Evolutionary conservation across 192 early-diverging fungal species (phyloP).

Genomic region (Backusella liffmaniae): DNA sequence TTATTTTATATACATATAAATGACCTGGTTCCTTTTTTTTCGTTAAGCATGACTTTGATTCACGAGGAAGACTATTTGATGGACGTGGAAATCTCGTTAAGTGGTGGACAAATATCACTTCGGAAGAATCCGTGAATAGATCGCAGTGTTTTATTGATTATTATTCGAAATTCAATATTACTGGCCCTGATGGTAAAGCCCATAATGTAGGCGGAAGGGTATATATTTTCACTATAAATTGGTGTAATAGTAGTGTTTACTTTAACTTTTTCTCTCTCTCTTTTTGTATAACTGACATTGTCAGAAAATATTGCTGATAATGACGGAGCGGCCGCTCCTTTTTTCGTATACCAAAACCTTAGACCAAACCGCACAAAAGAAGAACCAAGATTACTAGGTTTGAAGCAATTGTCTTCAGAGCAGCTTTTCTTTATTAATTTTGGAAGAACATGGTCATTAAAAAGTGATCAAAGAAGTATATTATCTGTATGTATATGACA

Average conservation of each 20-base stretch:
- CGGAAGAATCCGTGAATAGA: constrained; percentile 43
- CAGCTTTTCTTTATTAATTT: constrained; percentile 66
- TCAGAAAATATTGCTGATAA: constrained; percentile 70
- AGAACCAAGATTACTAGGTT: constrained; percentile 41
- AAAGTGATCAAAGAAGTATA: constrained; percentile 23
- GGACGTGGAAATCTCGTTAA: constrained; percentile 40
- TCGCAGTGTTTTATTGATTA: constrained; percentile 68
- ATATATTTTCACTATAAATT: not conserved
- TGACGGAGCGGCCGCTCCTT: constrained; percentile 52
- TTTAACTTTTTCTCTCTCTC: not conserved
- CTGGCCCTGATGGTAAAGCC: constrained; percentile 37
- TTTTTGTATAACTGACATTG: constrained; percentile 41
- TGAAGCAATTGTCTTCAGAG: constrained; percentile 45
- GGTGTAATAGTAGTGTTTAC: too few relatives aligned
- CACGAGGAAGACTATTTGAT: constrained; percentile 52
- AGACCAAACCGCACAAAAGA: constrained; percentile 18
- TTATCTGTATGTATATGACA: not conserved
- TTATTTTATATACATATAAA: too few relatives aligned
- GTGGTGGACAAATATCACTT: constrained; percentile 42
- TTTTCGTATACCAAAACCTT: constrained; percentile 42
- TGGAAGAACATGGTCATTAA: constrained; percentile 56
- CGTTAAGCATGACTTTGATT: constrained; percentile 64
- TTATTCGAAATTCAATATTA: constrained; percentile 51
- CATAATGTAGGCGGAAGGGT: constrained; percentile 49
- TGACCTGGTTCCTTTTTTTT: too few relatives aligned